Percentiles rank a stretch among this genome's conserved stretches.
Conservation (phyloP, 805 yeast species). For the Hanseniaspora lindneri region DNA sequence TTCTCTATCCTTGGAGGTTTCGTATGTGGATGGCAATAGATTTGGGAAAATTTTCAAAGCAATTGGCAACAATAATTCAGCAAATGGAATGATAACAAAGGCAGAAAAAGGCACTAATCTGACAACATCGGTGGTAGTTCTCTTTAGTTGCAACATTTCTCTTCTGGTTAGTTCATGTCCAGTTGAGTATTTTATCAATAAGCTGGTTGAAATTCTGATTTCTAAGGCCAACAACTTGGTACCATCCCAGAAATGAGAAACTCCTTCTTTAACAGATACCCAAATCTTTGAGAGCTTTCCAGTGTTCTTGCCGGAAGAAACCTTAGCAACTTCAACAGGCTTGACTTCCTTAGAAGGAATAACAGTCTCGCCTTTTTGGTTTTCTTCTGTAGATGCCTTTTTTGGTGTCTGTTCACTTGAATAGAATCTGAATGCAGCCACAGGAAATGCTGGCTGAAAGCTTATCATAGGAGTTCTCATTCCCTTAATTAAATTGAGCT, state of each 20-base stretch:
- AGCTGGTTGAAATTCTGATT: constrained; percentile 68
- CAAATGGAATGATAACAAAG: constrained; percentile 84
- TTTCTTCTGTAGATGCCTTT: background rate
- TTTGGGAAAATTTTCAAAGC: constrained; percentile 91
- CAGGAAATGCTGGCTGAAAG: background rate
- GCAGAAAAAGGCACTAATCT: constrained; percentile 87
- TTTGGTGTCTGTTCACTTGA: constrained; percentile 3
- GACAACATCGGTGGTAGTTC: constrained; percentile 76
- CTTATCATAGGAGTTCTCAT: background rate
- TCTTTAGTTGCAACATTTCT: constrained; percentile 73
- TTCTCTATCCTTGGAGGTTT: constrained; percentile 48
- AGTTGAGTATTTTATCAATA: constrained; percentile 67
- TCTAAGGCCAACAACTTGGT: constrained; percentile 88
- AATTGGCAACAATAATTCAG: constrained; percentile 78
- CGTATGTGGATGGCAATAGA: constrained; percentile 84
- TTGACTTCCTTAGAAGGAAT: constrained; percentile 11
- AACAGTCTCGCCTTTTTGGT: background rate
- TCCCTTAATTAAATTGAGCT: background rate
- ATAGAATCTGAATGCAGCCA: constrained; percentile 1
- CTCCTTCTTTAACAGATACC: constrained; percentile 81
- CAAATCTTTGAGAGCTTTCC: constrained; percentile 45
- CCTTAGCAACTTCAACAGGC: background rate
- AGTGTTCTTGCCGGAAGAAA: background rate
- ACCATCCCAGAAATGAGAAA: constrained; percentile 89
- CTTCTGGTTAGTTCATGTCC: constrained; percentile 89